phyloP scores from a whole-genome alignment of 129 eudicot genomes.

The Artemisia argyi region DNA sequence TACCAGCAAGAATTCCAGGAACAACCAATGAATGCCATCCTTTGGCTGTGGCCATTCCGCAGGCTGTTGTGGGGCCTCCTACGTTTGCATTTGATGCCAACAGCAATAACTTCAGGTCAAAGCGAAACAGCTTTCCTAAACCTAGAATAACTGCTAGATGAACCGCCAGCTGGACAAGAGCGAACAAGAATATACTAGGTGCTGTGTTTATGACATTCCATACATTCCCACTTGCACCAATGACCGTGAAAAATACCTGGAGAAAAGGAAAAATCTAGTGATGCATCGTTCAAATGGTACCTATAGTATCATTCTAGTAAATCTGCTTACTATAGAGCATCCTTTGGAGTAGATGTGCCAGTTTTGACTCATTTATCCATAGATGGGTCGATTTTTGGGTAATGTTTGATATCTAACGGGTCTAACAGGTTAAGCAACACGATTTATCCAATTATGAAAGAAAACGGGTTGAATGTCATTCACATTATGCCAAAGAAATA shows the following conservation, averaged over 20 bases:
- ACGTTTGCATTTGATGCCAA: slow-evolving; percentile 87
- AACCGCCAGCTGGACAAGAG: slow-evolving; percentile 62
- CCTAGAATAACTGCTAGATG: slow-evolving; percentile 83
- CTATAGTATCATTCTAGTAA: background rate
- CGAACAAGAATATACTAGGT: slow-evolving; percentile 78
- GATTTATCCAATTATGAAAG: too few relatives aligned
- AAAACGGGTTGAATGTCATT: background rate
- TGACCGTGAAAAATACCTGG: slow-evolving; percentile 70
- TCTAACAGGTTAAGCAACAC: too few relatives aligned
- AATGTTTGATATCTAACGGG: too few relatives aligned
- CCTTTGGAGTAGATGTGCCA: background rate
- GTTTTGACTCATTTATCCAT: too few relatives aligned
- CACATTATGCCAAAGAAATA: background rate
- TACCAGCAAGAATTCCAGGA: slow-evolving; percentile 80
- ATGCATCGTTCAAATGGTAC: background rate
- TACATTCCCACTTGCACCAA: slow-evolving; percentile 81
- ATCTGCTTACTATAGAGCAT: background rate
- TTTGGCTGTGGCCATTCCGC: slow-evolving; percentile 91
- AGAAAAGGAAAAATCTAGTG: background rate
- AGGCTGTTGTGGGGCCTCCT: slow-evolving; percentile 91
- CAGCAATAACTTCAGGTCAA: slow-evolving; percentile 55
- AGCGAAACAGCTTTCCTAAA: slow-evolving; percentile 60
- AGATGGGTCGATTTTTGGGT: too few relatives aligned
- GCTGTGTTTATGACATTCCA: slow-evolving; percentile 69
- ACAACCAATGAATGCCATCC: slow-evolving; percentile 80